phyloP scores from a whole-genome alignment of 2,329 filamentous ascomycete genomes.

The Periconia sp. region DNA sequence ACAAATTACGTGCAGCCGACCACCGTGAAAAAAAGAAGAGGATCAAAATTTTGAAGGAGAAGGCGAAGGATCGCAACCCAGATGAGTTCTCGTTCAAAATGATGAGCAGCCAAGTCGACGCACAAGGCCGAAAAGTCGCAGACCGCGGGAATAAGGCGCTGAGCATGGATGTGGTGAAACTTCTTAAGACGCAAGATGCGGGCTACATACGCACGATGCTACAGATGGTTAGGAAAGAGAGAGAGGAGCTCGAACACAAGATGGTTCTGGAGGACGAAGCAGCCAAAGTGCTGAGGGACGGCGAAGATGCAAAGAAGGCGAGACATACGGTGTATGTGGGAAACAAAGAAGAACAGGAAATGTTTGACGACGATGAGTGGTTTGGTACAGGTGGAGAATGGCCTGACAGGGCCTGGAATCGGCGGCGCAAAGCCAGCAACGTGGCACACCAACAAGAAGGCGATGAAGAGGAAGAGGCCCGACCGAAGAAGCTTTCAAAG shows the following conservation, averaged over 20 bases:
- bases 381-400: slow-evolving; percentile 44
- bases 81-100: slow-evolving; percentile 72
- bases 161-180: slow-evolving; percentile 63
- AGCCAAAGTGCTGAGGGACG: slow-evolving; percentile 47
- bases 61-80: slow-evolving; percentile 66
- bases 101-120: slow-evolving; percentile 60
- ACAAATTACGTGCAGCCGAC: slow-evolving; percentile 68
- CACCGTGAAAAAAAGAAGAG: slow-evolving; percentile 68
- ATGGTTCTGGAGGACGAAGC: slow-evolving; percentile 47
- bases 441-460: slow-evolving; percentile 31
- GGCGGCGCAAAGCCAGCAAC: slow-evolving; percentile 32
- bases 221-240: slow-evolving; percentile 61
- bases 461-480: slow-evolving; percentile 26
- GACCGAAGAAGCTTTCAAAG: slow-evolving; percentile 33
- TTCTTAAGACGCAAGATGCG: slow-evolving; percentile 70
- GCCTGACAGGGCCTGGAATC: slow-evolving; percentile 22
- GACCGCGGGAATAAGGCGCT: slow-evolving; percentile 56
- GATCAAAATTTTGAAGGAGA: slow-evolving; percentile 63
- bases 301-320: slow-evolving; percentile 25
- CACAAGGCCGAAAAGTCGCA: slow-evolving; percentile 47
- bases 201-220: slow-evolving; percentile 66
- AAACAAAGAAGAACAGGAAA: slow-evolving; percentile 47
- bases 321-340: slow-evolving; percentile 50
- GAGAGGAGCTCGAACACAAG: slow-evolving; percentile 54
- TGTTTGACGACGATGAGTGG: slow-evolving; percentile 49